These are phyloP conservation scores for Metarhizium humberi DNA, from an alignment of 2,329 filamentous ascomycete genomes.

Conservation along the genomic window DNA sequence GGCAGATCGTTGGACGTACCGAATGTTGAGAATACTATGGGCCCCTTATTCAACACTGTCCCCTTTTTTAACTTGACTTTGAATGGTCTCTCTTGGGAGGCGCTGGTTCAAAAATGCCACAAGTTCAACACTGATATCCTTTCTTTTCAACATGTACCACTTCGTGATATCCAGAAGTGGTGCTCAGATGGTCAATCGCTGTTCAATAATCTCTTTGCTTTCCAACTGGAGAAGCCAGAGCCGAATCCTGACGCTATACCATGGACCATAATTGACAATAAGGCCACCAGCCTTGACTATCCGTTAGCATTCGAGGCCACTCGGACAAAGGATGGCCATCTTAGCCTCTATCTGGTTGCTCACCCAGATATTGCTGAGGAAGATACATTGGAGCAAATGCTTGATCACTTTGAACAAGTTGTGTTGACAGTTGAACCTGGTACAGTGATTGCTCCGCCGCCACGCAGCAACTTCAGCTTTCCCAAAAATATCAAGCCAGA, in stretches of 20 bases:
- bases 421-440: constrained; percentile 8
- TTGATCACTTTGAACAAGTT: constrained; percentile 28
- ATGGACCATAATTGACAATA: constrained; percentile 46
- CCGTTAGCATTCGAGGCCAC: constrained; percentile 69
- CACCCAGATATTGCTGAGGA: constrained; percentile 32
- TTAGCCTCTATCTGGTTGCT: constrained; percentile 52
- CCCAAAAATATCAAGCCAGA: not conserved
- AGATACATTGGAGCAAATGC: constrained; percentile 20
- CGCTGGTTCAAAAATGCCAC: constrained; percentile 56
- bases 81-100: constrained; percentile 43
- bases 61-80: constrained; percentile 51
- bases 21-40: constrained; percentile 57
- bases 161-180: constrained; percentile 77
- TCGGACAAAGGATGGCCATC: constrained; percentile 32
- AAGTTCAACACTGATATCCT: constrained; percentile 58
- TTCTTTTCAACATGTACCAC: constrained; percentile 61
- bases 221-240: constrained; percentile 45
- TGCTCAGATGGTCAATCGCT: constrained; percentile 49
- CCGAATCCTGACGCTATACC: constrained; percentile 22
- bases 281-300: constrained; percentile 50
- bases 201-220: constrained; percentile 79
- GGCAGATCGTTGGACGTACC: constrained; percentile 65
- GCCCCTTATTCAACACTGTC: constrained; percentile 84
- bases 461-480: not conserved
- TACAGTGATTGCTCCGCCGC: not conserved